Base-by-base conservation (phyloP, 257 asterid genomes). In the Solanum virginianum region DNA sequence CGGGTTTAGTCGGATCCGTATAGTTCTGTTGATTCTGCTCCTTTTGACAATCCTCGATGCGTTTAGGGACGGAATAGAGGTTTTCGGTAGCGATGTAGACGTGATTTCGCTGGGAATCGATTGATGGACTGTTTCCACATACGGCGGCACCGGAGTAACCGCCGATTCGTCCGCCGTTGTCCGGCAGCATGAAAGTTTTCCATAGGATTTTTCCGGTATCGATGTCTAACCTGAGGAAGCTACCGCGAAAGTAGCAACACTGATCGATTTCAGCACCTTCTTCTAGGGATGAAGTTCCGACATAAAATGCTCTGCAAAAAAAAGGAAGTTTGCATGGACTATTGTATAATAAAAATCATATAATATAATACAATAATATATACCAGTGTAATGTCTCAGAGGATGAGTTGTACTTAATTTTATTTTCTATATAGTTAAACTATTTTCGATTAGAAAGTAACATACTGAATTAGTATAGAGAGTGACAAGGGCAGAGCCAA, bases 61-160 rank as follows among this genome's bases (percentile, higher is more conserved):
- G 80, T 81, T 86, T 75, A 8, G 93, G 95, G 1, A 80, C 93
- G 0, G 95, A 92, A 83, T 92, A 91, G 1, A 92, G 87, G 79
- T 92, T 92, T 39, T 92, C 93, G 0, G 94, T 92, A 26, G 91
- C 94, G 2, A 90, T 85, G 75, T 92, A 92, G 20, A 90, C 92
- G 3, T 84, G 91, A 60, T 85, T 88, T 69, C 93, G 63, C 13
- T n/a, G 5, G 13, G 24, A 71, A 75, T 92, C 92, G 10, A 92
- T 88, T 0, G 93, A 88, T 22, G 93, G 93, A 66, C 95, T 92
- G 47, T 92, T 91, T 39, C 92, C 92, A 92, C 95, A 92, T 14
- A 92, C 14, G 54, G 93, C 95, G 0, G 90, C 92, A 12, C 95
- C 95, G 0, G 95, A 86, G 5, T 91, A 91, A 32, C 83, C 91